A percentile compares a stretch with the other conserved stretches of the same genome.
phyloP scores from a whole-genome alignment of 2,329 filamentous ascomycete species.

The Scytalidium lignicola region DNA sequence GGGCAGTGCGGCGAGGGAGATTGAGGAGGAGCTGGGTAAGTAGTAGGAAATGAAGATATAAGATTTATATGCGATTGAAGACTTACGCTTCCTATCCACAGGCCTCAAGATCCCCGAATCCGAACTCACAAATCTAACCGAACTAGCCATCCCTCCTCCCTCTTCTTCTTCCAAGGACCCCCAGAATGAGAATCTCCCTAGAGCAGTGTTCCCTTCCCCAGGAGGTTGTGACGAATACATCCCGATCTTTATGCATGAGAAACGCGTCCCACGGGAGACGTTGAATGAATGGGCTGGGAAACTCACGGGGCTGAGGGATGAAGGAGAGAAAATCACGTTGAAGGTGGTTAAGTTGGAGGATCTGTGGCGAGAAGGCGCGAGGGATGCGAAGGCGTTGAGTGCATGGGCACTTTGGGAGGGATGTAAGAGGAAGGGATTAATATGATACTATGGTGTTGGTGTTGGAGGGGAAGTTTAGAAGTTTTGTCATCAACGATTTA shows the following conservation, averaged over 20 bases:
- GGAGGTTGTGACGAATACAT: conserved; percentile 59
- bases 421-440: conserved; percentile 33
- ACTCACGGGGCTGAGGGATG: conserved; percentile 50
- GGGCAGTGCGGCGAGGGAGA: conserved; percentile 54
- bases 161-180: conserved; percentile 15
- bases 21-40: conserved; percentile 52
- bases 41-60: too few species aligned
- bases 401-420: conserved; percentile 56
- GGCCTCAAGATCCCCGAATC: conserved; percentile 34
- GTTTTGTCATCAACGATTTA: too few species aligned
- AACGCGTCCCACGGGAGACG: conserved; percentile 42
- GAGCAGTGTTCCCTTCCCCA: conserved; percentile 51
- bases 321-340: conserved; percentile 58
- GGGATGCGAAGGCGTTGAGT: conserved; percentile 55
- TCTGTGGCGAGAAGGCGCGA: conserved; percentile 51
- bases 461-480: too few species aligned
- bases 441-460: not conserved
- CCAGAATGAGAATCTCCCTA: conserved; percentile 28
- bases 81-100: not conserved
- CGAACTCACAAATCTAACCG: conserved; percentile 46
- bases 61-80: not conserved
- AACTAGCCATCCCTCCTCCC: conserved; percentile 36
- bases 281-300: conserved; percentile 51
- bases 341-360: conserved; percentile 52
- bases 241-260: conserved; percentile 53